Evolutionary conservation across 2,329 filamentous ascomycete species (phyloP), one percentile per base, ranked within the genome.

Genomic region (Endothia cerciana): DNA sequence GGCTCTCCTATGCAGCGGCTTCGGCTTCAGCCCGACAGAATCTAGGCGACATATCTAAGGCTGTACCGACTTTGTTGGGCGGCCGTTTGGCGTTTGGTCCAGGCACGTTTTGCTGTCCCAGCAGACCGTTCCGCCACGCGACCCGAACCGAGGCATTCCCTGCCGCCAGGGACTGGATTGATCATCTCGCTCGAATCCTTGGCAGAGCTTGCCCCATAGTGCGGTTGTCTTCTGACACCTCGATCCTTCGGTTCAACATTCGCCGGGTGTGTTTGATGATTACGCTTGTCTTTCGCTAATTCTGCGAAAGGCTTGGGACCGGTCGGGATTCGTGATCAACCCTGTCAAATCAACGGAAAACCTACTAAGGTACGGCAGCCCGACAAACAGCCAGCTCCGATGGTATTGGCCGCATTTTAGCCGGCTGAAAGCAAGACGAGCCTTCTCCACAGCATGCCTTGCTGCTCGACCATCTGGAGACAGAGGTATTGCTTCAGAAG

Each of bases 211-310:
- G 60, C 56, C 22, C 45, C 56, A 47, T 61, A 61, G 65, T 61
- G 17, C 19, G 38, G 41, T 38, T 40, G 17, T 28, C 41, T 58
- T 19, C 40, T 40, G 58, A 51, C 43, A 53, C 17, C n/a, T 65
- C 58, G 45, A 53, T 47, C 60, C 51, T 59, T 67, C 65, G 65
- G 58, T 36, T 38, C 43, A 65, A 60, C 43, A 45, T 58, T 67
- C 65, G 62, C 65, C 51, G 58, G 63, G 62, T 51, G n/a, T 47
- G 6, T 49, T 49, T 30, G 19, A 15, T 45, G 19, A n/a, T 55
- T n/a, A 10, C 17, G 1, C 22, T 30, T 6, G 19, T n/a, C n/a
- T n/a, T 6, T 2, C 43, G 43, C 19, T 19, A 4, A 19, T 19
- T 19, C 13, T 43, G 47, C 28, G 11, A 51, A 51, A 7, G n/a